A percentile compares a stretch with the other conserved stretches of the same genome.
phyloP scores from a whole-genome alignment of 495 filamentous ascomycete species.

The Amorphotheca resinae region DNA sequence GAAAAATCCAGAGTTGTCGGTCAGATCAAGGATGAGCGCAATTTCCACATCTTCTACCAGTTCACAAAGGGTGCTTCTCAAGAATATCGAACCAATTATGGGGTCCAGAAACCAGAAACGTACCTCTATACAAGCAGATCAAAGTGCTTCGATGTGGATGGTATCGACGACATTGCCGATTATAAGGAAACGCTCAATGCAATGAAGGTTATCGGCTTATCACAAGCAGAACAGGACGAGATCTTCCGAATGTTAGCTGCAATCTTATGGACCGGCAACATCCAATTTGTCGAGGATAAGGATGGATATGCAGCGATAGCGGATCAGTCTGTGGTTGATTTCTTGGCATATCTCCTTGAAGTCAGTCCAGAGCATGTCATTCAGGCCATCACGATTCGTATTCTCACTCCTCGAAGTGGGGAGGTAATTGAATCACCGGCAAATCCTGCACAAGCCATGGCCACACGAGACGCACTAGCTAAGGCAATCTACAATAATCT shows the following conservation, averaged over 20 bases:
- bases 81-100: constrained; percentile 73
- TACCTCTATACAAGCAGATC: constrained; percentile 93
- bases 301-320: constrained; percentile 72
- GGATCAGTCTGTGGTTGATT: constrained; percentile 85
- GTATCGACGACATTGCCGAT: constrained; percentile 86
- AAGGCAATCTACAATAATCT: constrained; percentile 96
- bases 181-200: constrained; percentile 85
- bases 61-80: constrained; percentile 88
- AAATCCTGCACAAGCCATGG: constrained; percentile 78
- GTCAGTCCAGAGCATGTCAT: constrained; percentile 70
- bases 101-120: constrained; percentile 80
- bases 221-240: constrained; percentile 80
- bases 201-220: constrained; percentile 87
- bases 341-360: constrained; percentile 86
- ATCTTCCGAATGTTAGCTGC: constrained; percentile 95
- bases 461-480: constrained; percentile 86
- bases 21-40: constrained; percentile 89
- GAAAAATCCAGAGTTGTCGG: constrained; percentile 95
- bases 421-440: constrained; percentile 83
- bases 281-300: constrained; percentile 79
- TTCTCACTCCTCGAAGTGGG: constrained; percentile 81
- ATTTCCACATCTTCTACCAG: constrained; percentile 99
- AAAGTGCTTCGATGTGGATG: constrained; percentile 85
- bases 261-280: constrained; percentile 90
- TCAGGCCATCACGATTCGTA: constrained; percentile 77